Conservation (phyloP, 1,284 basidiomycete genomes). For the Lignosus rhinocerotis region DNA sequence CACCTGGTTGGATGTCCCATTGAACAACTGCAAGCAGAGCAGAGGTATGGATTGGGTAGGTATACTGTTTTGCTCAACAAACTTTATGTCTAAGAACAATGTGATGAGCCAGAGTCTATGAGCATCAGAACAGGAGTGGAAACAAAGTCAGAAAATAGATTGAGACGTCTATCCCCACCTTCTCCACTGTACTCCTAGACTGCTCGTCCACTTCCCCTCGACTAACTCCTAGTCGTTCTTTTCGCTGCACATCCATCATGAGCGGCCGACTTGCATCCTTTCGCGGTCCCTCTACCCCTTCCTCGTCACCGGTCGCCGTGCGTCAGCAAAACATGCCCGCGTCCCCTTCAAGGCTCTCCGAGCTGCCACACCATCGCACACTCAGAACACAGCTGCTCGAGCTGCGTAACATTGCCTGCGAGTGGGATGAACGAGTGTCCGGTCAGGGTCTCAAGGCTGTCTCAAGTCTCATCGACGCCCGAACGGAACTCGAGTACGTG, state of each 20-base stretch:
- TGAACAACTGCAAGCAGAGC: too few species aligned
- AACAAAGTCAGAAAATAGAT: too few species aligned
- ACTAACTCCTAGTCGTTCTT: background rate
- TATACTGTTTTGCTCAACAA: too few species aligned
- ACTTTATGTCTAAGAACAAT: too few species aligned
- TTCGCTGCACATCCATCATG: slow-evolving; percentile 26
- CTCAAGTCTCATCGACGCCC: slow-evolving; percentile 62
- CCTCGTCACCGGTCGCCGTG: slow-evolving; percentile 58
- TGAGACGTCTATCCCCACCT: background rate
- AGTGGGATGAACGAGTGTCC: slow-evolving; percentile 77
- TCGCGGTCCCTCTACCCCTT: slow-evolving; percentile 72
- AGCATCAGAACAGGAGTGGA: too few species aligned
- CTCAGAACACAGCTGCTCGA: slow-evolving; percentile 64
- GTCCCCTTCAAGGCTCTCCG: slow-evolving; percentile 55
- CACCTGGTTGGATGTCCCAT: too few species aligned
- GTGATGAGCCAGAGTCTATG: too few species aligned
- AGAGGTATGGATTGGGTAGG: too few species aligned
- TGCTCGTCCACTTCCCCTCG: background rate
- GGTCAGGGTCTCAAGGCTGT: slow-evolving; percentile 72
- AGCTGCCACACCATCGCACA: slow-evolving; percentile 75
- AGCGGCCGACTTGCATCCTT: slow-evolving; percentile 67
- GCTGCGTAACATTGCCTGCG: slow-evolving; percentile 55
- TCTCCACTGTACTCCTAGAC: background rate
- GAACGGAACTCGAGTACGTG: slow-evolving; percentile 78
- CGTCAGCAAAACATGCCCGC: slow-evolving; percentile 41